Conservation (phyloP, 2,329 filamentous ascomycete species). For the Diaporthe eres region DNA sequence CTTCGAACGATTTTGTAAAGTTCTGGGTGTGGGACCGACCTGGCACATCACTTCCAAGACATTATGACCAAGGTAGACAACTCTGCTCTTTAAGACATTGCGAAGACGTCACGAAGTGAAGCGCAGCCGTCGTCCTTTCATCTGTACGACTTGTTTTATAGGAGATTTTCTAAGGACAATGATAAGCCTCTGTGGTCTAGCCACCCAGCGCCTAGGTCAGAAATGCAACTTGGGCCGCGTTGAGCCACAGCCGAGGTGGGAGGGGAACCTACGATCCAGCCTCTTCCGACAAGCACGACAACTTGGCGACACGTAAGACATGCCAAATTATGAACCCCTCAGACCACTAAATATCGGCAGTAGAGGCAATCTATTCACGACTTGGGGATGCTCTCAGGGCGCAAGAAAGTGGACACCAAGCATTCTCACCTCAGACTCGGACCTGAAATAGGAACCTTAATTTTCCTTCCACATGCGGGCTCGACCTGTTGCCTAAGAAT, state of each 20-base stretch:
- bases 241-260: background rate
- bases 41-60: background rate
- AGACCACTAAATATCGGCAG: background rate
- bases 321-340: background rate
- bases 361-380: background rate
- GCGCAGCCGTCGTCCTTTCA: too few relatives aligned
- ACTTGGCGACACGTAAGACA: background rate
- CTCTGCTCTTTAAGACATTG: background rate
- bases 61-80: background rate
- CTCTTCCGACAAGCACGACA: background rate
- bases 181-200: background rate
- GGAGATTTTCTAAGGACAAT: too few relatives aligned
- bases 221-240: background rate
- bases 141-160: background rate
- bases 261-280: background rate
- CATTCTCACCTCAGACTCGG: constrained; percentile 24
- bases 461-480: constrained; percentile 10
- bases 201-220: background rate
- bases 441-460: background rate
- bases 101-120: too few relatives aligned
- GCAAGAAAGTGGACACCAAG: background rate
- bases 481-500: background rate
- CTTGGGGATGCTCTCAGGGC: background rate
- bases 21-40: too few relatives aligned
- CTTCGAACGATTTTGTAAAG: too few relatives aligned